Evolutionary conservation across 1,284 basidiomycete species (phyloP), one percentile per base, ranked within the genome.

Genomic region (Boletellus sp.): DNA sequence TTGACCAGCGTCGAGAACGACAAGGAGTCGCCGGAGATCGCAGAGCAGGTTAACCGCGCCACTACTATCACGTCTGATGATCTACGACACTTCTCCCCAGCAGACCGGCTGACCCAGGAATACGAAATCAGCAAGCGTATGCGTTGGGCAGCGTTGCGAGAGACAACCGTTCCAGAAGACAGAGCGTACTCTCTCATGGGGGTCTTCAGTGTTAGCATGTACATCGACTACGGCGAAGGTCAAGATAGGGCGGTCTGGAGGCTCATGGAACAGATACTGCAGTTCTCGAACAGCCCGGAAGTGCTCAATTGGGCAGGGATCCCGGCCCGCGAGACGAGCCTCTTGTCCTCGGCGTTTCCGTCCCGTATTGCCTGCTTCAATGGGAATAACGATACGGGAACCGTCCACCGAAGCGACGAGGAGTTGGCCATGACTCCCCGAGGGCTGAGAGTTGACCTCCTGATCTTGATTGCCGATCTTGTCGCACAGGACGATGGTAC

Each of bases 61-160:
- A 44, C 43, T 6, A 44, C 43, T 21, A 44, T 44, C 19, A 44
- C 42, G 3, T 28, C 28, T 21, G 4, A 44, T 21, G 42, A 44
- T 21, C 43, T 44, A 16, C 43, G 19, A 35, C 28, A 33, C 42
- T 44, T 44, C 18, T 19, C 32, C 18, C 42, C 42, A 2, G 42
- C 43, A 2, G 43, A 44, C 35, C 43, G 43, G 13, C 8, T 35
- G 19, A 44, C 19, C 13, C 30, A 22, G 3, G n/a, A 35, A 35
- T 44, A 44, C 43, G 32, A 35, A 44, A 35, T 44, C 43, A 44
- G 30, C 32, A 44, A 44, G 30, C 43, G 43, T 15, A 44, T 35
- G 43, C 43, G 43, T 44, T 44, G 43, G 30, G 43, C 43, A 22
- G 43, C 43, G 19, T 32, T 15, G 10, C 30, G 43, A 35, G 43